These are phyloP conservation scores for Thelephora aurantiotincta DNA, from an alignment of 768 basidiomycete species.

Conservation along the genomic window DNA sequence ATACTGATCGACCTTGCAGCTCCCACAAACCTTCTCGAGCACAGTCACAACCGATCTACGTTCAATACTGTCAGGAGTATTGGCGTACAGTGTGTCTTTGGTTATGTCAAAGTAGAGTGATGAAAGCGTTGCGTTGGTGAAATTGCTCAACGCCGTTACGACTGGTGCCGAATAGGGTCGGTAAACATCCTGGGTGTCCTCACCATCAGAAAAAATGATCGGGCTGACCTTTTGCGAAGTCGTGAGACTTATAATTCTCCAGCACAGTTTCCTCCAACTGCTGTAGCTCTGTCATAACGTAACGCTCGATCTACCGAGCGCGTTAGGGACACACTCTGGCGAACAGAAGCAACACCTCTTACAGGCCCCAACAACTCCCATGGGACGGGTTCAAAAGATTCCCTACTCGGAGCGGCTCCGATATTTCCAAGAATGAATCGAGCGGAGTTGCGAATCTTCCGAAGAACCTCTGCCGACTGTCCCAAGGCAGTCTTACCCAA, in stretches of 20 bases:
- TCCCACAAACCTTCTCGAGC: slow-evolving; percentile 55
- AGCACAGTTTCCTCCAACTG: slow-evolving; percentile 52
- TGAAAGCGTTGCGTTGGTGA: slow-evolving; percentile 75
- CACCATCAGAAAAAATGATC: not conserved
- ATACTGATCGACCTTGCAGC: slow-evolving; percentile 2
- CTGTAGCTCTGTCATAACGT: slow-evolving; percentile 75
- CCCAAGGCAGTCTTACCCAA: slow-evolving; percentile 68
- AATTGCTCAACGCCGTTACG: slow-evolving; percentile 55
- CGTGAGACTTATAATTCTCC: slow-evolving; percentile 56
- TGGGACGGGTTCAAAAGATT: slow-evolving; percentile 21
- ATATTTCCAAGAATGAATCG: slow-evolving; percentile 81
- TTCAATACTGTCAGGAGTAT: slow-evolving; percentile 30
- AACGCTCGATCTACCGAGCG: slow-evolving; percentile 55
- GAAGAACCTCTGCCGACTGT: slow-evolving; percentile 59
- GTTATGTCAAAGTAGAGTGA: slow-evolving; percentile 86
- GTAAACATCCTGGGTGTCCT: not conserved
- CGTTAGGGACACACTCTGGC: slow-evolving; percentile 3
- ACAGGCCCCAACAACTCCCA: slow-evolving; percentile 50
- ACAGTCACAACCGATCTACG: slow-evolving; percentile 60
- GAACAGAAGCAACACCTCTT: slow-evolving; percentile 13
- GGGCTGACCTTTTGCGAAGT: slow-evolving; percentile 67
- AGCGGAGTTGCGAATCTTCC: slow-evolving; percentile 77
- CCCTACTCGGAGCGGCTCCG: slow-evolving; percentile 20
- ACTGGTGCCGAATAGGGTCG: slow-evolving; percentile 29
- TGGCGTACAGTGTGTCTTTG: slow-evolving; percentile 82